Conservation (phyloP, 805 yeast species). For the Debaryomyces hansenii region DNA sequence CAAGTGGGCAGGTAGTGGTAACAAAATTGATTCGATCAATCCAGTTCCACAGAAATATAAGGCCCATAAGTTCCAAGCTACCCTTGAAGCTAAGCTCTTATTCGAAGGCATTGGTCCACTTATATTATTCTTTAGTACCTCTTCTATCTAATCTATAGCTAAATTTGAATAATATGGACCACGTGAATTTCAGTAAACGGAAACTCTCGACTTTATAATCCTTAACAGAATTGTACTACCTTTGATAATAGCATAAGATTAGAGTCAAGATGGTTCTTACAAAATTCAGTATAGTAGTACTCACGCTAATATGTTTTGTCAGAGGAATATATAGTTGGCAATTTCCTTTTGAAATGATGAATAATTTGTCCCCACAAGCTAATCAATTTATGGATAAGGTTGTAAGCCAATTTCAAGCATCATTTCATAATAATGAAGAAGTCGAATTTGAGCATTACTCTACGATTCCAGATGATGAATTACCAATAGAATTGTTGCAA, state of each 20-base stretch:
- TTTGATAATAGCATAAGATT: no score
- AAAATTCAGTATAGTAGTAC: neutral
- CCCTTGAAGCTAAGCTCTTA: neutral
- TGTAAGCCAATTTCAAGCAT: neutral
- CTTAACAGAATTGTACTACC: no score
- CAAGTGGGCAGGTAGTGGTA: slow-evolving; percentile 19
- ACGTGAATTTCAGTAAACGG: slow-evolving; percentile 1
- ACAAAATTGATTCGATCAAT: slow-evolving; percentile 10
- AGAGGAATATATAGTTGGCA: neutral
- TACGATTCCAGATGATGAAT: slow-evolving; percentile 19
- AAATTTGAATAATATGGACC: neutral
- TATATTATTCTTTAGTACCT: no score
- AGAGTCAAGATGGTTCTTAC: neutral
- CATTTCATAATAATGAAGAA: neutral
- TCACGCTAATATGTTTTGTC: neutral
- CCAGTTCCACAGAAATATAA: slow-evolving; percentile 11
- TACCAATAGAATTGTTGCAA: slow-evolving; percentile 41
- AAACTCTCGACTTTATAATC: slow-evolving; percentile 2
- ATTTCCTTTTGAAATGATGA: neutral
- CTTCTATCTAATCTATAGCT: no score
- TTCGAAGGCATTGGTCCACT: no score
- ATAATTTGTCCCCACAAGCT: neutral
- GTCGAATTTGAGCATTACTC: neutral
- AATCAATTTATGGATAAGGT: neutral
- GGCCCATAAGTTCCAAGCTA: neutral